Conservation (phyloP, 179 eudicot species). For the Actinidia arguta region DNA sequence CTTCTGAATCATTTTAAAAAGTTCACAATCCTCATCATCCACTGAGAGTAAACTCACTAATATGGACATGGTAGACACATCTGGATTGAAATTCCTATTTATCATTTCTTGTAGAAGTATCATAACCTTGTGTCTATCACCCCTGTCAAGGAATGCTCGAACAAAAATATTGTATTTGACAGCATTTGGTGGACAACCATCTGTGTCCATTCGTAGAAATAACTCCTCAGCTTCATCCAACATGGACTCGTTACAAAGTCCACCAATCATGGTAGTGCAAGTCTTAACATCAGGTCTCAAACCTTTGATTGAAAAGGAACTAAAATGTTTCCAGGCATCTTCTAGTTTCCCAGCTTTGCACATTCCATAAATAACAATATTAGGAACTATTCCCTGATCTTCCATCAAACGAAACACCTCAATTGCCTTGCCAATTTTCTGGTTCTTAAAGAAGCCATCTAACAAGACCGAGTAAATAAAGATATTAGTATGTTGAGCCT, state of each 20-base stretch:
- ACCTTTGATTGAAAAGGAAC: background rate
- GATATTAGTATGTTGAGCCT: background rate
- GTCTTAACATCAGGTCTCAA: background rate
- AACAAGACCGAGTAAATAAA: constrained; percentile 10
- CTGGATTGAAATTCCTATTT: background rate
- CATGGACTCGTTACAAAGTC: constrained; percentile 9
- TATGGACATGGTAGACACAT: background rate
- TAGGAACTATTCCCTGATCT: background rate
- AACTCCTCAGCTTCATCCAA: constrained; percentile 7
- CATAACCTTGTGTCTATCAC: background rate
- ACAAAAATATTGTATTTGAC: background rate
- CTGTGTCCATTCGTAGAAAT: background rate
- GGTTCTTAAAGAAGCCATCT: constrained; percentile 20
- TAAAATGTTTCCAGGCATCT: background rate
- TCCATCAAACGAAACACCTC: background rate
- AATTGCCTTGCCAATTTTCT: constrained; percentile 17
- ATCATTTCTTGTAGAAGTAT: background rate
- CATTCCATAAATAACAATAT: constrained; percentile 18
- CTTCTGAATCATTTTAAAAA: background rate
- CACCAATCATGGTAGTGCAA: constrained; percentile 10
- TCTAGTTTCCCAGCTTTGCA: constrained; percentile 13
- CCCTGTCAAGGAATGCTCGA: background rate
- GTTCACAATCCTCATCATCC: background rate
- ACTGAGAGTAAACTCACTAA: background rate
- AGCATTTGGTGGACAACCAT: background rate